Conservation (phyloP, 495 filamentous ascomycete genomes). For the Podospora appendiculata region DNA sequence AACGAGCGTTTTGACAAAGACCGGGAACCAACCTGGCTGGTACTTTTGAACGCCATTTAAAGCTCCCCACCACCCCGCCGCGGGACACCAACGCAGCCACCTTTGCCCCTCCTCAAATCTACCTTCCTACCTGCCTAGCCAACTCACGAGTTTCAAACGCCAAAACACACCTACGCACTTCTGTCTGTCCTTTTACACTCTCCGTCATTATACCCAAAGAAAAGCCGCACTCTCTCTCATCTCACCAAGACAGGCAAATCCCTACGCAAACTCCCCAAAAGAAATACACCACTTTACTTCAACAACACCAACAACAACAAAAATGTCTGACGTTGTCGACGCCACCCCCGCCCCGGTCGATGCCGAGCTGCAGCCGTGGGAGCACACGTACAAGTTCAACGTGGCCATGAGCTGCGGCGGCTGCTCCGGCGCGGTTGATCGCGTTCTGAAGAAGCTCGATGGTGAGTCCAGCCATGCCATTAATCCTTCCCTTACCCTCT, state of each 20-base stretch:
- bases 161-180: background rate
- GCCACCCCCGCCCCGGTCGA: background rate
- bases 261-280: background rate
- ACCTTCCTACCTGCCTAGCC: no score
- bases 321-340: constrained; percentile 23
- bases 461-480: constrained; percentile 43
- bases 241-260: background rate
- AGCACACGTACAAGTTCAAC: constrained; percentile 58
- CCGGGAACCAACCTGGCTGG: no score
- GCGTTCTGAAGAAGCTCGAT: constrained; percentile 92
- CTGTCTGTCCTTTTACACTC: background rate
- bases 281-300: background rate
- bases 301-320: constrained; percentile 2
- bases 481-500: constrained; percentile 2
- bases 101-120: no score
- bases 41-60: no score
- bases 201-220: background rate
- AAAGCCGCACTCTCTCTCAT: background rate
- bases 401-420: constrained; percentile 60
- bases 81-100: no score
- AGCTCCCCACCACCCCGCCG: no score
- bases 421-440: constrained; percentile 61
- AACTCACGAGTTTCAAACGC: no score
- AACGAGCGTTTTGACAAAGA: no score
- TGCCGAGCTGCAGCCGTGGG: background rate